Base-by-base conservation (phyloP, 257 asterid genomes). In the Solanum infundibuliforme region DNA sequence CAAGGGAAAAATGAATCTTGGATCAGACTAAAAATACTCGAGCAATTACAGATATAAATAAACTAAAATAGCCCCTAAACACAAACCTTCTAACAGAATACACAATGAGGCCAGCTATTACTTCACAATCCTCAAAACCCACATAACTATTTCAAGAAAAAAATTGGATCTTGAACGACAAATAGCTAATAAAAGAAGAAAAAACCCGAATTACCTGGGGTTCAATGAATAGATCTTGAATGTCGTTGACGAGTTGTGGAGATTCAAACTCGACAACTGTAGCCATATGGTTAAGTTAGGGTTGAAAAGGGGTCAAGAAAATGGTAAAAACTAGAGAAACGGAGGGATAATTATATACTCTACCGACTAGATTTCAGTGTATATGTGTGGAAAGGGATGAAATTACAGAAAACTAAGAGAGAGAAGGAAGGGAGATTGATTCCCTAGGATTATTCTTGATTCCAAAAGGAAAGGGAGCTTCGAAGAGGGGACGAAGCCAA, bases 181-280 rank as follows among this genome's bases (percentile, higher is more conserved):
- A 77, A 39, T 41, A 46, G 0, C 13, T 8, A 46, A 10, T 27
- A 46, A 27, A 81, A 79, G 20, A 38, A 76, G 20, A 46, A 79
- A 8, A 20, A 71, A 27, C 16, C 35, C 38, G 38, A 83, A 29
- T 60, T 73, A 95, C 98, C 98, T 91, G 92, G 76, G 87, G 83
- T 69, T 89, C 85, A 87, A 90, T 88, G 23, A 90, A 75, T 86
- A 94, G 93, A 90, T 89, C 93, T 76, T 69, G 92, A 48, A 91
- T 48, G 75, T 86, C 87, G 89, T 89, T 88, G 87, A 88, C 89
- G 87, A 92, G 87, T 90, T 91, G 92, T 52, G 55, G 88, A 88
- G 48, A 90, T 81, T 85, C 91, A 90, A 90, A 88, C 90, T 92
- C 93, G 68, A 83, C 85, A 58, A 87, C 46, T 43, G 92, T 84